Evolutionary conservation across 257 asterid genomes (phyloP), one percentile per base, ranked within the genome.

Genomic region (Ophiorrhiza pumila): DNA sequence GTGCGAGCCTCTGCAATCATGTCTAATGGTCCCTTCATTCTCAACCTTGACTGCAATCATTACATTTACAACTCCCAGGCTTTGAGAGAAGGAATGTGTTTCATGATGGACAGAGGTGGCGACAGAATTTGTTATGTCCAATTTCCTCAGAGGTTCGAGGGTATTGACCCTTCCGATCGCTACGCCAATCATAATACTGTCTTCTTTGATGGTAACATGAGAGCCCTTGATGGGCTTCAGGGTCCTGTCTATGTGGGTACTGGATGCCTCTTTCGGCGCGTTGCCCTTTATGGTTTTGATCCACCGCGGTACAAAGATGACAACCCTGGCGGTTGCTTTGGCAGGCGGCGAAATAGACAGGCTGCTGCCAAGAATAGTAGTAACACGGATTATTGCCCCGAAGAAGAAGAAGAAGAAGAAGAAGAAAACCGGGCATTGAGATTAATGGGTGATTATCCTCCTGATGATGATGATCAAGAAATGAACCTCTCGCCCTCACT

Each of bases 181-280:
- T 91, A 91, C 52, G 97, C 97, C 22, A 88, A 90, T 78, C 95
- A 91, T 72, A 91, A 91, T 47, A 88, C 96, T 0, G 95, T 90
- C 73, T 91, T 91, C 87, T 91, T 91, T 57, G 97, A 91, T 35
- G 97, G 85, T n/a, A 91, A 91, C 75, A 91, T 91, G 96, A 89
- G 95, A 10, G 97, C 97, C 37, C 81, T 91, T 3, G 97, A 91
- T 6, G 97, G 97, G 37, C 80, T 91, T 64, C 95, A 88, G 72
- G 97, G 97, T 59, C 97, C 97, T 0, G 91, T 90, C 71, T 88
- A 90, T 35, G 97, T 88, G 13, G 97, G 97, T 41, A 91, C 97
- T 0, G 97, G 97, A 5, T 88, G 96, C 76, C 95, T 88, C 75
- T 91, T 91, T 75, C 89, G 96, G 6, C 47, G 97, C 72, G 87